Conservation (phyloP, 2,329 filamentous ascomycete species). For the Aspergillus quadricinctus region DNA sequence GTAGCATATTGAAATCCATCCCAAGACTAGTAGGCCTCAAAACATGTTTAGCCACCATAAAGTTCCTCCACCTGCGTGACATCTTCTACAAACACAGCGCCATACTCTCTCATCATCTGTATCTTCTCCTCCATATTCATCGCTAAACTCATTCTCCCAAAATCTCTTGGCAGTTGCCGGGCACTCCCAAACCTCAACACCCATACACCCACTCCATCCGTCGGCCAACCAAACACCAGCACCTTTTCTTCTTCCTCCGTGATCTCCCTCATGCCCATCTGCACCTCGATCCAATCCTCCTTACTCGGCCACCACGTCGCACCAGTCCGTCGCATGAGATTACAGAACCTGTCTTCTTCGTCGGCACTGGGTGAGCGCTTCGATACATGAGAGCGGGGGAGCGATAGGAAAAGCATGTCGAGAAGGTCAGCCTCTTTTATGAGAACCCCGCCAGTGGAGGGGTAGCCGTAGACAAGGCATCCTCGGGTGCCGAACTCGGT, state of each 20-base stretch:
- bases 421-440: conserved; percentile 11
- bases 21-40: neutral
- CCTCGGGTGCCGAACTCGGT: conserved; percentile 3
- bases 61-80: conserved; percentile 15
- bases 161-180: conserved; percentile 4
- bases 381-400: conserved; percentile 6
- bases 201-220: conserved; percentile 14
- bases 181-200: conserved; percentile 11
- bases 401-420: conserved; percentile 13
- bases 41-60: neutral
- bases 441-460: conserved; percentile 11
- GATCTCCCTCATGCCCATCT: conserved; percentile 2
- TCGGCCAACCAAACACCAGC: conserved; percentile 12
- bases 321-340: conserved; percentile 11
- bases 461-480: conserved; percentile 15
- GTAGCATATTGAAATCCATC: neutral
- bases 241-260: conserved; percentile 11
- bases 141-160: conserved; percentile 10
- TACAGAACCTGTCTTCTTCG: conserved; percentile 11
- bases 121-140: conserved; percentile 6
- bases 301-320: conserved; percentile 10
- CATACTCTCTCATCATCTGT: conserved; percentile 15
- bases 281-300: conserved; percentile 3
- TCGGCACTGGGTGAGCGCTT: conserved; percentile 8
- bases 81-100: conserved; percentile 14